A percentile compares a stretch with the other conserved stretches of the same genome.
These are phyloP conservation scores for Fusarium acutatum DNA, from an alignment of 2,329 filamentous ascomycete genomes.

Conservation along the genomic window DNA sequence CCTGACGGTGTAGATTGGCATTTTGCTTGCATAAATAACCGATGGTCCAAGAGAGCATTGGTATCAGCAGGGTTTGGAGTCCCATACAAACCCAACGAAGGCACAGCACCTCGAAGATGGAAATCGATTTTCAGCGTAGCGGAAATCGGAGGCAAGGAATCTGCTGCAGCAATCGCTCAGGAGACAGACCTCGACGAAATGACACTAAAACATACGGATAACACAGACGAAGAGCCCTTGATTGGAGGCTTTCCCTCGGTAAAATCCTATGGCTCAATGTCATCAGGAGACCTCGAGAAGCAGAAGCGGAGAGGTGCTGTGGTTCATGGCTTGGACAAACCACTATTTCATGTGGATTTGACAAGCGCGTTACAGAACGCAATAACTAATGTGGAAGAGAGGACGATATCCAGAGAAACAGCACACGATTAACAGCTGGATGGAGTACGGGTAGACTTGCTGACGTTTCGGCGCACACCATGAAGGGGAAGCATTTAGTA, in stretches of 20 bases:
- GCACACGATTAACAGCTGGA: background rate
- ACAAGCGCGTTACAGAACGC: slow-evolving; percentile 89
- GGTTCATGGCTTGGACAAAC: slow-evolving; percentile 86
- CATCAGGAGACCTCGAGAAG: slow-evolving; percentile 45
- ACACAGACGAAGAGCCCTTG: slow-evolving; percentile 50
- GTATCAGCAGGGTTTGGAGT: slow-evolving; percentile 89
- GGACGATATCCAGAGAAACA: slow-evolving; percentile 46
- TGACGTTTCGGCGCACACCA: background rate
- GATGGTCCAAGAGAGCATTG: slow-evolving; percentile 90
- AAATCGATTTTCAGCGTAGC: slow-evolving; percentile 96
- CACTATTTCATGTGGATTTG: slow-evolving; percentile 93
- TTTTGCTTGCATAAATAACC: slow-evolving; percentile 89
- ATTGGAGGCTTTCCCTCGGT: slow-evolving; percentile 6
- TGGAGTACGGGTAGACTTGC: background rate
- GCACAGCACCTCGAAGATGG: slow-evolving; percentile 73
- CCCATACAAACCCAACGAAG: slow-evolving; percentile 61
- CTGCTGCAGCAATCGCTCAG: slow-evolving; percentile 75
- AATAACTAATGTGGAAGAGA: slow-evolving; percentile 77
- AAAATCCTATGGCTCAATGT: slow-evolving; percentile 26
- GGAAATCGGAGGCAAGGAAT: slow-evolving; percentile 77
- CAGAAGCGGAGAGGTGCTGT: slow-evolving; percentile 65
- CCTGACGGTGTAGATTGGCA: slow-evolving; percentile 94
- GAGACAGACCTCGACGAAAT: slow-evolving; percentile 59
- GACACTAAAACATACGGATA: slow-evolving; percentile 43
- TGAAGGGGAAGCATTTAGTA: background rate